Conservation (phyloP, 768 basidiomycete genomes). For the Termitomyces sp. region DNA sequence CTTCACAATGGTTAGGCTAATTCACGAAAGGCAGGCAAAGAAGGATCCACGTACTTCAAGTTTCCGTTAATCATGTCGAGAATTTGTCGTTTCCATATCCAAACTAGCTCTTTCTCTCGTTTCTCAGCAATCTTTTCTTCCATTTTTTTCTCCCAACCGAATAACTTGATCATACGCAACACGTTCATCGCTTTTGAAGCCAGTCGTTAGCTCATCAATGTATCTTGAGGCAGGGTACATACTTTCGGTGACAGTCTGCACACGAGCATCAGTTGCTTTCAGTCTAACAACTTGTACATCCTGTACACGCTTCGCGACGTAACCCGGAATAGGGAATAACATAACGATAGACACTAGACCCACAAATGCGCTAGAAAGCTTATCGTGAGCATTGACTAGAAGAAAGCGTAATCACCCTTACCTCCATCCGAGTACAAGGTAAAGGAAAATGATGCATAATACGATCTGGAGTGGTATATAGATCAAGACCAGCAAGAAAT, state of each 20-base stretch:
- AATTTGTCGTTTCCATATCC: conserved; percentile 50
- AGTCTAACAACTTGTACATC: conserved; percentile 45
- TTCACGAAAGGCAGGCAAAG: background rate
- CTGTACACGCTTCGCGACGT: conserved; percentile 46
- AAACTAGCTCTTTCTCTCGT: conserved; percentile 57
- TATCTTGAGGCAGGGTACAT: conserved; percentile 19
- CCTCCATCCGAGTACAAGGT: conserved; percentile 48
- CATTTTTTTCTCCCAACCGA: conserved; percentile 63
- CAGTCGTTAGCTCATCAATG: background rate
- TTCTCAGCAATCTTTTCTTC: conserved; percentile 47
- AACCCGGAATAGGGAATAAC: conserved; percentile 55
- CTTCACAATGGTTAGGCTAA: conserved; percentile 23
- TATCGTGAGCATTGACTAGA: background rate
- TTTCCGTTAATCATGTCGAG: conserved; percentile 41
- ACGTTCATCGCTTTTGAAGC: conserved; percentile 44
- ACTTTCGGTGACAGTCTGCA: conserved; percentile 62
- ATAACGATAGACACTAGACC: conserved; percentile 52
- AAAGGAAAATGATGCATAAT: conserved; percentile 39
- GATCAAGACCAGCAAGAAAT: conserved; percentile 32
- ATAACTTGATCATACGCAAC: conserved; percentile 68
- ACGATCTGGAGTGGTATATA: conserved; percentile 39
- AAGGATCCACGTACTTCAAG: conserved; percentile 32
- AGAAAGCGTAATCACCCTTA: conserved; percentile 10
- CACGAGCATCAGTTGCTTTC: conserved; percentile 53
- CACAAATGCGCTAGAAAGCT: conserved; percentile 42